Evolutionary conservation across 2,329 filamentous ascomycete species (phyloP).

Genomic region (Plenodomus tracheiphilus): DNA sequence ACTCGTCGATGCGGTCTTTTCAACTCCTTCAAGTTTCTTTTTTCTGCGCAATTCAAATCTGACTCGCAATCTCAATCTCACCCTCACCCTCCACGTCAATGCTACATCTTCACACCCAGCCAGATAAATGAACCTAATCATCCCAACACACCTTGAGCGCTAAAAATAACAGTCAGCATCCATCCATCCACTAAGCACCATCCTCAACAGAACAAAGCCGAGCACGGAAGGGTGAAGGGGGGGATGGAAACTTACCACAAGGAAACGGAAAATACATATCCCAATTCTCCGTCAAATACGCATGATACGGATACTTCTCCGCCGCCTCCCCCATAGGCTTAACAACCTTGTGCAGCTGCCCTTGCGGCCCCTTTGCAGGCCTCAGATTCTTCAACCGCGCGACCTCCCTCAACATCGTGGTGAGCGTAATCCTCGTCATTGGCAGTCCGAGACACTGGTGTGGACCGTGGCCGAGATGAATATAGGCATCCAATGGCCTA

Average conservation of each 20-base stretch:
- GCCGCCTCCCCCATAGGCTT: conserved; percentile 30
- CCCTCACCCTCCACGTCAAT: too few relatives aligned
- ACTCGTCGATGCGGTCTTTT: too few relatives aligned
- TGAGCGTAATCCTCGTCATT: conserved; percentile 49
- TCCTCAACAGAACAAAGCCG: background rate
- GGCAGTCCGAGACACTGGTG: conserved; percentile 50
- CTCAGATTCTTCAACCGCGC: conserved; percentile 45
- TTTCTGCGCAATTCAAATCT: too few relatives aligned
- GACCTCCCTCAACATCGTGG: conserved; percentile 52
- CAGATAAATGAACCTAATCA: conserved; percentile 11
- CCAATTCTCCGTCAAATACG: conserved; percentile 54
- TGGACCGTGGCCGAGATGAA: conserved; percentile 49
- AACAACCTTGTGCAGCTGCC: conserved; percentile 49
- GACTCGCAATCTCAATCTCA: too few relatives aligned
- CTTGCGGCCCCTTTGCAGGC: conserved; percentile 45
- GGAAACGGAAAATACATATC: conserved; percentile 54
- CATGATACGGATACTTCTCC: conserved; percentile 45
- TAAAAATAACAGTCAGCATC: conserved; percentile 16
- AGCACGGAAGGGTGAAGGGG: background rate
- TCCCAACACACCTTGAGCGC: conserved; percentile 39
- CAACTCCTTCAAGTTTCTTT: too few relatives aligned
- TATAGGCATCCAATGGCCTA: conserved; percentile 48
- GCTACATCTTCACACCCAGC: too few relatives aligned
- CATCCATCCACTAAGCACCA: too few relatives aligned
- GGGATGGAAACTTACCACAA: conserved; percentile 45